Conservation (phyloP, 2,329 filamentous ascomycete species). For the Lasiodiplodia theobromae region DNA sequence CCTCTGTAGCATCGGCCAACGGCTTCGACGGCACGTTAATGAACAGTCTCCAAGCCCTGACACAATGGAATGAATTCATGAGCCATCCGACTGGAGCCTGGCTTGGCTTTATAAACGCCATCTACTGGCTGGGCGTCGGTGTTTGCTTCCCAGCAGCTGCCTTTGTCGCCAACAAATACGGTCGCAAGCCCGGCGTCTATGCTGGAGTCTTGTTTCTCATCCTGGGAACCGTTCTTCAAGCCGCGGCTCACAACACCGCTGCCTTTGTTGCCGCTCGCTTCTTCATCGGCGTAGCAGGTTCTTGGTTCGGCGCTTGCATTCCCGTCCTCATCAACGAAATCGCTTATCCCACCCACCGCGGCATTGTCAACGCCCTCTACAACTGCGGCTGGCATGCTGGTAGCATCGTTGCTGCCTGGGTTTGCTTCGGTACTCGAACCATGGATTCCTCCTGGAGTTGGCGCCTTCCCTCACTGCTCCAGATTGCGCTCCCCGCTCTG, state of each 20-base stretch:
- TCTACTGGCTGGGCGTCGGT: conserved; percentile 38
- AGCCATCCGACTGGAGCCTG: conserved; percentile 34
- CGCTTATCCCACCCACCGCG: conserved; percentile 51
- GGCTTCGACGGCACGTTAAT: conserved; percentile 23
- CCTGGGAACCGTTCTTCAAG: conserved; percentile 5
- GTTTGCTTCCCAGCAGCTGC: conserved; percentile 36
- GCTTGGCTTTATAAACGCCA: conserved; percentile 36
- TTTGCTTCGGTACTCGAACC: conserved; percentile 53
- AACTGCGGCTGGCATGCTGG: conserved; percentile 49
- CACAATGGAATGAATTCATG: conserved; percentile 25
- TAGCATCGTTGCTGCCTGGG: conserved; percentile 54
- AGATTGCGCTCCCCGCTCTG: conserved; percentile 56
- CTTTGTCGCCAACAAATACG: conserved; percentile 38
- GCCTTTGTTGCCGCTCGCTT: conserved; percentile 67
- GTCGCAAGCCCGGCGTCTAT: conserved; percentile 34
- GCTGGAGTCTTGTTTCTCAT: conserved; percentile 19
- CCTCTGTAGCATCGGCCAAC: conserved; percentile 6
- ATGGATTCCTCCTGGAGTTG: conserved; percentile 51
- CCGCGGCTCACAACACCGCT: neutral
- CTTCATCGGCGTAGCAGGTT: conserved; percentile 69
- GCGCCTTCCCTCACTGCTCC: conserved; percentile 48
- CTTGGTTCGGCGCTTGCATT: conserved; percentile 67
- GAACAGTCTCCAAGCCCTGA: conserved; percentile 24
- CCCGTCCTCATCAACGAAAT: conserved; percentile 55
- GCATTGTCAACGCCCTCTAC: conserved; percentile 44